Conservation (phyloP, 139 green algal species). For the Coccomyxa sp. region DNA sequence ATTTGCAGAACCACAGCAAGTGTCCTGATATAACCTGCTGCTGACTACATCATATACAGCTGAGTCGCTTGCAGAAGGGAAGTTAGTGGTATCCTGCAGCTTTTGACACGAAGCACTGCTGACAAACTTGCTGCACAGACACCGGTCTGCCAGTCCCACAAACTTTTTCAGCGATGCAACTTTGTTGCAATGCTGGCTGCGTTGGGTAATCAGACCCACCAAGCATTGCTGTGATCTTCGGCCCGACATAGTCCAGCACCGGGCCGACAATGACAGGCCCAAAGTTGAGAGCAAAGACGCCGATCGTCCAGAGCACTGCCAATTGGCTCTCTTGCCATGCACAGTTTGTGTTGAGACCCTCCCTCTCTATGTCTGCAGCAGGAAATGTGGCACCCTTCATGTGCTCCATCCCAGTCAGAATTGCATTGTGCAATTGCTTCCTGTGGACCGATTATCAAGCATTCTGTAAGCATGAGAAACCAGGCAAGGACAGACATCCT, state of each 20-base stretch:
- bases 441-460: not conserved
- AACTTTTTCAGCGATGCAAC: too few species aligned
- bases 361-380: not conserved
- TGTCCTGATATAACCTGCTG: too few species aligned
- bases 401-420: not conserved
- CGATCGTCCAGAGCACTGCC: conserved; percentile 53
- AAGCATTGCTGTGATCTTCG: conserved; percentile 48
- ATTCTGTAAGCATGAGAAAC: not conserved
- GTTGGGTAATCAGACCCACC: conserved; percentile 9
- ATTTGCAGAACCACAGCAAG: too few species aligned
- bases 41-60: too few species aligned
- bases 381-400: not conserved
- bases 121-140: too few species aligned
- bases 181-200: too few species aligned
- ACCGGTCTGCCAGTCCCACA: too few species aligned
- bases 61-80: too few species aligned
- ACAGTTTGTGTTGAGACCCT: conserved; percentile 15
- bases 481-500: not conserved
- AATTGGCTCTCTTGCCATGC: conserved; percentile 43
- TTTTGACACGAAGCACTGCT: too few species aligned
- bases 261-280: conserved; percentile 51
- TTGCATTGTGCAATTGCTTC: not conserved
- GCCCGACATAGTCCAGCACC: conserved; percentile 48
- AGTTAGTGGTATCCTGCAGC: too few species aligned
- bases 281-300: conserved; percentile 60